Conservation (phyloP, 768 basidiomycete species). For the Lactifluus hygrophoroides region DNA sequence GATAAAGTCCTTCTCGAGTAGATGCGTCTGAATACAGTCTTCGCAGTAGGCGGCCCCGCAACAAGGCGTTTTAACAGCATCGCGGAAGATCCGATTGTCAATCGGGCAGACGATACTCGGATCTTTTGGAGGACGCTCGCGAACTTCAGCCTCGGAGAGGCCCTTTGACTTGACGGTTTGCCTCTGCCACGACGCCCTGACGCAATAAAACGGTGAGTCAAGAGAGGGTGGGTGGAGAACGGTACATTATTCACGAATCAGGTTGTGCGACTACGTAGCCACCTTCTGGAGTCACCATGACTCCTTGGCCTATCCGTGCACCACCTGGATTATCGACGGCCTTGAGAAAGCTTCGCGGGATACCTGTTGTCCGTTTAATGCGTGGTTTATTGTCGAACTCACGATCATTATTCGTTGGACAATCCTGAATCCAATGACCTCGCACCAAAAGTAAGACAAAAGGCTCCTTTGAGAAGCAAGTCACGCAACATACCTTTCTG, state of each 20-base stretch:
- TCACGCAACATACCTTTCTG: conserved; percentile 65
- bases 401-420: conserved; percentile 94
- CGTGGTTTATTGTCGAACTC: conserved; percentile 91
- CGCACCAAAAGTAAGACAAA: conserved; percentile 3
- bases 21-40: conserved; percentile 91
- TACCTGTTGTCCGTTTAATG: conserved; percentile 97
- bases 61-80: conserved; percentile 93
- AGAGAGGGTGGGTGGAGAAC: neutral
- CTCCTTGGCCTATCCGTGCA: conserved; percentile 67
- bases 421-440: conserved; percentile 99
- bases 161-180: conserved; percentile 74
- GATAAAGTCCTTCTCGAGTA: conserved; percentile 90
- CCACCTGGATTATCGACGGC: conserved; percentile 82
- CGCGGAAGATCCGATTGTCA: conserved; percentile 88
- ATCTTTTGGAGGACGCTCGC: conserved; percentile 77
- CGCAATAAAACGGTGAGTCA: neutral
- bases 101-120: conserved; percentile 76
- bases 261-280: conserved; percentile 97
- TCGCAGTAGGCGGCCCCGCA: conserved; percentile 90
- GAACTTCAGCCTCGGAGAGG: conserved; percentile 81
- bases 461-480: neutral
- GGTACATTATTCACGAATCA: conserved; percentile 62
- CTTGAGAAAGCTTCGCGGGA: conserved; percentile 95
- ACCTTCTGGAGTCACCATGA: conserved; percentile 99
- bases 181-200: conserved; percentile 90